These are phyloP conservation scores for Stagonosporopsis chrysanthemi DNA, from an alignment of 2,329 filamentous ascomycete genomes.

Conservation along the genomic window DNA sequence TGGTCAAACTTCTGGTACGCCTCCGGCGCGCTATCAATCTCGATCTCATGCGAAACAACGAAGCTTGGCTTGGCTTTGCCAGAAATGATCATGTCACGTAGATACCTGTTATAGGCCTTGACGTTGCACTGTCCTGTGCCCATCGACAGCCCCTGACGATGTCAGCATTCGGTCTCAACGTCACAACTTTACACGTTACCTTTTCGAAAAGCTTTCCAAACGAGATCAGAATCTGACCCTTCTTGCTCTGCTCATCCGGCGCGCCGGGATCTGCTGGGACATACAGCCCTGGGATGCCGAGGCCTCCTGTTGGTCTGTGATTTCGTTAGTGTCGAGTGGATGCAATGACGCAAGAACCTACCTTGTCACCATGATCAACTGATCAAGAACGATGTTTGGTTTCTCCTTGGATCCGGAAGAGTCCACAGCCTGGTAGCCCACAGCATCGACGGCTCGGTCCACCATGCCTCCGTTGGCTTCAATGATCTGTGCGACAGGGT, in stretches of 20 bases:
- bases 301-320: constrained; percentile 62
- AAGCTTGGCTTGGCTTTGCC: constrained; percentile 72
- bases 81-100: constrained; percentile 70
- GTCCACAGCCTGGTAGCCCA: constrained; percentile 69
- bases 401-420: constrained; percentile 64
- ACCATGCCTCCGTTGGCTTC: constrained; percentile 66
- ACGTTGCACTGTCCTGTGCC: constrained; percentile 73
- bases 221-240: constrained; percentile 69
- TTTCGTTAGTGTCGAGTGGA: neutral
- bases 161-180: constrained; percentile 13
- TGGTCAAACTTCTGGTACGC: constrained; percentile 73
- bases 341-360: neutral
- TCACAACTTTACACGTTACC: constrained; percentile 45
- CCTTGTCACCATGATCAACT: constrained; percentile 67
- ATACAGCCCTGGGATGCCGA: constrained; percentile 67
- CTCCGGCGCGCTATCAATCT: constrained; percentile 65
- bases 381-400: constrained; percentile 69
- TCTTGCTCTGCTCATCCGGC: constrained; percentile 65
- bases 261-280: constrained; percentile 67
- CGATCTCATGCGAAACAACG: constrained; percentile 70
- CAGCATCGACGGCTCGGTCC: constrained; percentile 69
- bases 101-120: constrained; percentile 71
- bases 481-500: constrained; percentile 68
- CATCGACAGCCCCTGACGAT: constrained; percentile 62
- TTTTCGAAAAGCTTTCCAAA: constrained; percentile 76